phyloP scores from a whole-genome alignment of 768 basidiomycete species.

The Cytidiella melzeri region DNA sequence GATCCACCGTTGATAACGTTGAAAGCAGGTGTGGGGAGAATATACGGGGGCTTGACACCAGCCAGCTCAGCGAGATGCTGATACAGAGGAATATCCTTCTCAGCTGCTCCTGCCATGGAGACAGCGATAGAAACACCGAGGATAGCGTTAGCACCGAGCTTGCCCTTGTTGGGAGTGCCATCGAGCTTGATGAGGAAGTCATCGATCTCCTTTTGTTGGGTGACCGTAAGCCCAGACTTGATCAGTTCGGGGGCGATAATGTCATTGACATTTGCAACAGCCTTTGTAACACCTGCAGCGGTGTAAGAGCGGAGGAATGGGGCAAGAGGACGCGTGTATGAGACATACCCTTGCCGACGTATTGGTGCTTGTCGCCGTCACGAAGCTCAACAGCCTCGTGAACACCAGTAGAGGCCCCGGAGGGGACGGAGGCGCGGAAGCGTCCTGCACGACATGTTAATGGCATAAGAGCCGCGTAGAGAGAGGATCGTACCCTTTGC shows the following conservation, averaged over 20 bases:
- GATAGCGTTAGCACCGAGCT: conserved; percentile 98
- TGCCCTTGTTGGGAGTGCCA: conserved; percentile 97
- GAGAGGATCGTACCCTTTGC: conserved; percentile 56
- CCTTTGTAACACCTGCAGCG: conserved; percentile 78
- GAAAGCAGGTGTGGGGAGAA: conserved; percentile 90
- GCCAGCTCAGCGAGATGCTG: conserved; percentile 94
- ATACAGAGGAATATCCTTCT: conserved; percentile 95
- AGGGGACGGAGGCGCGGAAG: conserved; percentile 93
- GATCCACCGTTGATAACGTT: conserved; percentile 99
- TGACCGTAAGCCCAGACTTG: conserved; percentile 77
- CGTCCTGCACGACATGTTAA: conserved; percentile 48
- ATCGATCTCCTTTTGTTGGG: conserved; percentile 91
- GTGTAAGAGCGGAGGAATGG: background rate
- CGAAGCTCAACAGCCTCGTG: conserved; percentile 99
- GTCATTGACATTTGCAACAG: conserved; percentile 90
- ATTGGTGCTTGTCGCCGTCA: conserved; percentile 88
- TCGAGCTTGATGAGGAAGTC: conserved; percentile 98
- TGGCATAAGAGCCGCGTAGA: background rate
- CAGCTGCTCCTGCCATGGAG: conserved; percentile 86
- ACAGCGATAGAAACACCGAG: conserved; percentile 97
- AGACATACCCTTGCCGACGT: conserved; percentile 87
- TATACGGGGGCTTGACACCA: conserved; percentile 89
- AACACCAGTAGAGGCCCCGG: conserved; percentile 96
- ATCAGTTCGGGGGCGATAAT: conserved; percentile 86
- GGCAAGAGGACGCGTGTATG: conserved; percentile 1